These are phyloP conservation scores for Taphrina communis DNA, from an alignment of 1,139 yeast genomes.

Conservation along the genomic window DNA sequence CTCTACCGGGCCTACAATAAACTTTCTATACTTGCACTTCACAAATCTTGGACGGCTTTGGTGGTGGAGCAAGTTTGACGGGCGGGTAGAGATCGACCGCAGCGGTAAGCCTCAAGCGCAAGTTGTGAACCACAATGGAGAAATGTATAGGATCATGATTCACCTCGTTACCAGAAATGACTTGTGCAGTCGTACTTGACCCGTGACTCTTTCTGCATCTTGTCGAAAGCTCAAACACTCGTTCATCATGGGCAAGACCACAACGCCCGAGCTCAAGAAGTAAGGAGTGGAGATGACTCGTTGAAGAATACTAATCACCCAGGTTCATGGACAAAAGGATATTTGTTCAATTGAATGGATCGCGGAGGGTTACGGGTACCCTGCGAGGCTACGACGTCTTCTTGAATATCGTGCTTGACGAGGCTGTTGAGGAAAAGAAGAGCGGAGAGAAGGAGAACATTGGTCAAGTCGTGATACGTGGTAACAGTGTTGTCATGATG, in stretches of 20 bases:
- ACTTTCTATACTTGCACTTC: too few species aligned
- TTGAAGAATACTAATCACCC: slow-evolving; percentile 6
- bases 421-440: slow-evolving; percentile 67
- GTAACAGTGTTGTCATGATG: slow-evolving; percentile 56
- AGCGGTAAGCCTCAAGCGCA: not conserved
- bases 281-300: slow-evolving; percentile 52
- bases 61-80: too few species aligned
- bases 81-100: not conserved
- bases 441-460: slow-evolving; percentile 61
- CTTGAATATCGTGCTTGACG: slow-evolving; percentile 73
- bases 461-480: slow-evolving; percentile 61
- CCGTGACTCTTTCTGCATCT: too few species aligned
- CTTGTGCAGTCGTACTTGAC: too few species aligned
- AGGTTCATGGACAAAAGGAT: slow-evolving; percentile 80
- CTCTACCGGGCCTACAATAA: too few species aligned
- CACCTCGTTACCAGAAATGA: too few species aligned
- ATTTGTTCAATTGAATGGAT: slow-evolving; percentile 72
- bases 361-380: slow-evolving; percentile 72
- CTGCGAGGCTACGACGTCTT: slow-evolving; percentile 81
- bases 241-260: slow-evolving; percentile 51
- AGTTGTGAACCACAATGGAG: not conserved
- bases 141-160: too few species aligned
- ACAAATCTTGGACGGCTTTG: too few species aligned
- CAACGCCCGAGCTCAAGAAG: slow-evolving; percentile 69
- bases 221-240: not conserved